Evolutionary conservation across 768 basidiomycete genomes (phyloP), one percentile per base, ranked within the genome.

Genomic region (Crepidotus variabilis): DNA sequence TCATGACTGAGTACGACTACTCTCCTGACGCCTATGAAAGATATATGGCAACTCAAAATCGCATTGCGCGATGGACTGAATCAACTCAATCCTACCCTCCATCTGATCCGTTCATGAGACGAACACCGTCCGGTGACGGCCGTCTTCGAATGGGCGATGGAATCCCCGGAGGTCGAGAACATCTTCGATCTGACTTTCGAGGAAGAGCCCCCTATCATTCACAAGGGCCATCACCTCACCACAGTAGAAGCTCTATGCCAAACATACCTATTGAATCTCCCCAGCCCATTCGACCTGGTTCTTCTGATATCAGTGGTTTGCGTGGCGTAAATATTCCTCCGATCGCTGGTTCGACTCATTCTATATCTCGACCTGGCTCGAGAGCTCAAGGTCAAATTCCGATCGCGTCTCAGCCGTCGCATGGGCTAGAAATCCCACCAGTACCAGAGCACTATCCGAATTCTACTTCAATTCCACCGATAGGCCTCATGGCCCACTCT

Each of bases 1-100:
- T 48, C 58, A 65, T 65, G 63, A 56, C 61, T 3, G 61, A 62
- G 24, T 65, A 61, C 50, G 63, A 62, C 39, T 65, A 49, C 56
- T 54, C 57, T 23, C 56, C 63, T 22, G 60, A 60, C 18, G 59
- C 50, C 8, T 49, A 55, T 23, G 57, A 57, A 7, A 57, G 43
- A 21, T 55, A 60, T 21, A 34, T 50, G 36, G 48, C 56, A 16
- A 58, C 46, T 20, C 61, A 61, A 39, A 49, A 60, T 20, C 57
- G 59, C 23, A 45, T 57, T 43, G 23, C 55, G 8, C 53, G 55
- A 16, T 62, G 61, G 60, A 49, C 24, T 9, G 58, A 59, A 14
- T 45, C 55, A 7, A 43, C 58, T 9, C 51, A 56, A 7, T 50
- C 43, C n/a, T 55, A 56, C 10, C 52, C 52, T 5, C 43, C 57